Evolutionary conservation across 305 asterid species (phyloP).

Genomic region (Coffea humblotiana): DNA sequence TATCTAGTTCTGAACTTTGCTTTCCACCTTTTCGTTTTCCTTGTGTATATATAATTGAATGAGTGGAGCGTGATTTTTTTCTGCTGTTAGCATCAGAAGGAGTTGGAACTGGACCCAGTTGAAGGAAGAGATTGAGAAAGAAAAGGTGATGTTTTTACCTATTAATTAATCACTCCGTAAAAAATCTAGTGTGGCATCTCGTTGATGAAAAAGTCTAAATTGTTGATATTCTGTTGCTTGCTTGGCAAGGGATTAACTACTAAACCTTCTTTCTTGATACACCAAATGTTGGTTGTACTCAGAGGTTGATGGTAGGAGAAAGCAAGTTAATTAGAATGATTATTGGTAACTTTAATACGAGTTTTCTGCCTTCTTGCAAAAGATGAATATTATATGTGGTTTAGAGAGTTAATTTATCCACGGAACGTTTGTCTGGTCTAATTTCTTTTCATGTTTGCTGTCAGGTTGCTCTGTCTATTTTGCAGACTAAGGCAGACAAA

Average conservation of each 20-base stretch:
- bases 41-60: slow-evolving; percentile 12
- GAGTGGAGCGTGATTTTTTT: slow-evolving; percentile 26
- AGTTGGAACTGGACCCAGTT: slow-evolving; percentile 63
- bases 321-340: background rate
- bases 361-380: background rate
- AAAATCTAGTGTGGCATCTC: no score
- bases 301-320: background rate
- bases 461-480: slow-evolving; percentile 59
- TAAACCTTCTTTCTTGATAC: background rate
- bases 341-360: background rate
- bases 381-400: background rate
- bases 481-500: slow-evolving; percentile 72
- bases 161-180: background rate
- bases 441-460: slow-evolving; percentile 33
- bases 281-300: background rate
- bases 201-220: no score
- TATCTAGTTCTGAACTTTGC: slow-evolving; percentile 11
- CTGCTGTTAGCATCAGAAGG: slow-evolving; percentile 75
- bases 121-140: slow-evolving; percentile 80
- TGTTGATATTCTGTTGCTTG: no score
- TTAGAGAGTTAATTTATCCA: background rate
- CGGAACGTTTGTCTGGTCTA: background rate
- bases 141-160: slow-evolving; percentile 52
- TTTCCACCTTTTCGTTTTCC: background rate
- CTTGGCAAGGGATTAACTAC: no score